Evolutionary conservation across 148 eudicot species (phyloP), one percentile per base, ranked within the genome.

Genomic region (Polygonum aviculare): DNA sequence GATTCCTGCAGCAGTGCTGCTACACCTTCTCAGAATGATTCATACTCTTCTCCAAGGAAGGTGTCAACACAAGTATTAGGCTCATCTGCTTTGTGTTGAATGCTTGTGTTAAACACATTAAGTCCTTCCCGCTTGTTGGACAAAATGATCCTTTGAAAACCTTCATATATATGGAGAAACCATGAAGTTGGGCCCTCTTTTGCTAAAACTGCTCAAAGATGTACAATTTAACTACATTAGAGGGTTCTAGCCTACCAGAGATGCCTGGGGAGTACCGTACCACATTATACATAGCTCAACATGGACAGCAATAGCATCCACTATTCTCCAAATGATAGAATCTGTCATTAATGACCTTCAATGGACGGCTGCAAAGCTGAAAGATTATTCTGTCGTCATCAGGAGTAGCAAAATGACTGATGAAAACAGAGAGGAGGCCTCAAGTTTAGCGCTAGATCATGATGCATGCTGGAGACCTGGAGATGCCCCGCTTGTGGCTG

Each of bases 401-500:
- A 67, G 69, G n/a, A 84, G 76, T 78, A 80, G 76, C 38, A 62
- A 44, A 63, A 74, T 78, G 11, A 47, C 72, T 48, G 69, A 78
- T 77, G 83, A 81, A 38, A 78, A 38, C 39, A 81, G 73, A 31
- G 76, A 81, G 67, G n/a, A 50, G 35, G 79, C 72, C 52, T 72
- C 79, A 11, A 74, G 44, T 67, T 77, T 79, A 62, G 81, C 76
- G 36, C 51, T 88, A 93, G 91, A 33, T 81, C 85, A 0, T 89
- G 78, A 49, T 88, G 82, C 22, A 82, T 86, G n/a, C 80, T 78
- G 55, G 84, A 73, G 62, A 76, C 83, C 60, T 59, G 91, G 7
- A 77, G 84, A 26, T 93, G 98, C 69, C 94, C 98, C 1, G 97
- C 98, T 7, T 93, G 98, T 49, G 88, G 83, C 45, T 93, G 98